phyloP scores from a whole-genome alignment of 2,329 filamentous ascomycete species.

The Exserohilum turcica region DNA sequence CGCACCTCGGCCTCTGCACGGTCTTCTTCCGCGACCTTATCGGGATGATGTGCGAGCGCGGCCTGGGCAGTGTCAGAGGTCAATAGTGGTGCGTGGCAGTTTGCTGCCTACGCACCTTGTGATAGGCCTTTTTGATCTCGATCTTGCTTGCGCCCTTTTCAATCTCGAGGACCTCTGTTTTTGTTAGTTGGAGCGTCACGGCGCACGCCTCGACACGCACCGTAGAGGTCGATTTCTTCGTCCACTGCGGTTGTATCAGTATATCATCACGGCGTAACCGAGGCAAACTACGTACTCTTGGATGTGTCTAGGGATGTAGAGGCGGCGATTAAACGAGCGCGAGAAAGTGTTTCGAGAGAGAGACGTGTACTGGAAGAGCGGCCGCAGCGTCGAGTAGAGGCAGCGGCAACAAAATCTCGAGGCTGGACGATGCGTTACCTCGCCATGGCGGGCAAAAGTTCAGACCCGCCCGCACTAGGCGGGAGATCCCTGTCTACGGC shows the following conservation, averaged over 20 bases:
- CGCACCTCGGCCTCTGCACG: conserved; percentile 84
- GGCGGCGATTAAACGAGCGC: not conserved
- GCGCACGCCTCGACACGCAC: conserved; percentile 35
- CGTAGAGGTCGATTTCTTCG: conserved; percentile 65
- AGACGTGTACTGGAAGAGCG: conserved; percentile 13
- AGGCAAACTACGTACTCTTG: not conserved
- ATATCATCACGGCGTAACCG: not conserved
- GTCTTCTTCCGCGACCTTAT: conserved; percentile 89
- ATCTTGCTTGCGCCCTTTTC: conserved; percentile 72
- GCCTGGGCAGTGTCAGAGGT: conserved; percentile 59
- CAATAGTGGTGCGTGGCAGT: not conserved
- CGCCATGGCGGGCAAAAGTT: conserved; percentile 11
- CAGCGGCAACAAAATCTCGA: conserved; percentile 16
- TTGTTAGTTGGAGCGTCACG: conserved; percentile 31
- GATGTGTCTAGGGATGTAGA: not conserved
- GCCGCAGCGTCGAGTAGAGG: conserved; percentile 2
- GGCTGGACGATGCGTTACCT: conserved; percentile 1
- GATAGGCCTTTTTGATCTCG: conserved; percentile 94
- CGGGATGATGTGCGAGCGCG: conserved; percentile 86
- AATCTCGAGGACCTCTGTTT: conserved; percentile 77
- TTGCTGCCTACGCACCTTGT: conserved; percentile 68
- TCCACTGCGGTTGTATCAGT: conserved; percentile 31
- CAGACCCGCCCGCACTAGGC: conserved; percentile 12
- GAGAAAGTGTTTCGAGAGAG: not conserved
- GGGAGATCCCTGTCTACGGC: conserved; percentile 9